phyloP scores from a whole-genome alignment of 2,329 filamentous ascomycete genomes.

The Fusarium gaditjirri region DNA sequence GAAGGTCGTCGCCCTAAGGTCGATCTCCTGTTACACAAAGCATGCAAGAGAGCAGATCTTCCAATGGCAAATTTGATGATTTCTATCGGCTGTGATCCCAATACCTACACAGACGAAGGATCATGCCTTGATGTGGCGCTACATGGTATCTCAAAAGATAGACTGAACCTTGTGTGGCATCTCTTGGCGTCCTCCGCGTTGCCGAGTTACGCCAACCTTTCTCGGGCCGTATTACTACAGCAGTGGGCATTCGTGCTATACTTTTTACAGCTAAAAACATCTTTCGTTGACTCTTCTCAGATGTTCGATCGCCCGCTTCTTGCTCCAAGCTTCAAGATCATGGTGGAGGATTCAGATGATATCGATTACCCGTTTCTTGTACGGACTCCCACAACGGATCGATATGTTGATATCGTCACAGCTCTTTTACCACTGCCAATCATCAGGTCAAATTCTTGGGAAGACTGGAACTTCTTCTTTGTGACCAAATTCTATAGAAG shows the following conservation, averaged over 20 bases:
- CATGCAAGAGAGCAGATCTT: neutral
- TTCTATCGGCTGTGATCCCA: neutral
- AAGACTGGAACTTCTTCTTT: neutral
- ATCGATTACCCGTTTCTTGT: neutral
- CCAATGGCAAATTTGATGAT: neutral
- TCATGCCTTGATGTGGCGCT: neutral
- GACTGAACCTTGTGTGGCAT: neutral
- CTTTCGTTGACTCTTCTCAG: neutral
- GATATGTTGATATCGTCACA: neutral
- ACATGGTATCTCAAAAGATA: neutral
- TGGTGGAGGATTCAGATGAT: neutral
- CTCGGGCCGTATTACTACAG: neutral
- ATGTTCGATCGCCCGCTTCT: neutral
- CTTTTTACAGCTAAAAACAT: neutral
- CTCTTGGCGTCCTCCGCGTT: neutral
- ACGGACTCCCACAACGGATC: neutral
- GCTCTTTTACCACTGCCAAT: neutral
- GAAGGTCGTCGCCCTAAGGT: neutral
- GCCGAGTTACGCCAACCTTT: neutral
- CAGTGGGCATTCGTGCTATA: neutral
- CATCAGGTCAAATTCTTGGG: neutral
- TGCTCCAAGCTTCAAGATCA: neutral
- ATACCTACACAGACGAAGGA: neutral
- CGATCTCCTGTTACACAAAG: neutral
- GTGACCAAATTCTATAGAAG: neutral